Percentiles rank a stretch among this genome's conserved stretches.
Conservation (phyloP, 192 early-diverging fungal genomes). For the Coemansia sp. region DNA sequence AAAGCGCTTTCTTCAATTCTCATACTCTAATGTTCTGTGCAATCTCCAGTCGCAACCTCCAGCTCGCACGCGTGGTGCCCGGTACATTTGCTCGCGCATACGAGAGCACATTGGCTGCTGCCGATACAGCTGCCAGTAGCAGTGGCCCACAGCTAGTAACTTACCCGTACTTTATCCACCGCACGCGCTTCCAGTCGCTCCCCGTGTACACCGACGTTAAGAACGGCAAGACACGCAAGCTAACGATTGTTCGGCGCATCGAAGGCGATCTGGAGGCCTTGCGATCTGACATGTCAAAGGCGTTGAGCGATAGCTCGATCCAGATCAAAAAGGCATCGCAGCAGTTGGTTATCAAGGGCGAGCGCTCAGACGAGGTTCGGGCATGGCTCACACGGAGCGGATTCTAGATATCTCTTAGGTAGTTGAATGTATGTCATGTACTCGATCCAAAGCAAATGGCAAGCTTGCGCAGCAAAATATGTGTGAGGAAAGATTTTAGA, state of each 20-base stretch:
- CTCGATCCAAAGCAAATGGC: conserved; percentile 1
- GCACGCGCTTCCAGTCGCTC: conserved; percentile 63
- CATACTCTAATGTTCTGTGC: not conserved
- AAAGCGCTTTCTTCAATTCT: not conserved
- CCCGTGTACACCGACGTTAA: conserved; percentile 74
- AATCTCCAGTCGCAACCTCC: not conserved
- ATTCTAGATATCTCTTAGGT: conserved; percentile 39
- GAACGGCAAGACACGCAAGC: conserved; percentile 65
- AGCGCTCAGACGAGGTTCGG: conserved; percentile 52
- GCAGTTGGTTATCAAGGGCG: conserved; percentile 63
- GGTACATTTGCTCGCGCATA: conserved; percentile 18
- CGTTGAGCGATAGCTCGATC: conserved; percentile 27
- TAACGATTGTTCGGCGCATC: conserved; percentile 72
- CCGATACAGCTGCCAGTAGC: not conserved
- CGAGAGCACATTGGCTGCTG: conserved; percentile 36
- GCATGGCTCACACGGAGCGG: conserved; percentile 62
- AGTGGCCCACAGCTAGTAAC: not conserved
- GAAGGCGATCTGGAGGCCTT: conserved; percentile 67
- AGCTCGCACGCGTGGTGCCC: not conserved
- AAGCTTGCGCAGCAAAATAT: not conserved
- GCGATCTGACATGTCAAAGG: conserved; percentile 25
- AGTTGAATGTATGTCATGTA: not conserved
- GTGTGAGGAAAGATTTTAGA: conserved; percentile 12
- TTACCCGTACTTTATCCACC: conserved; percentile 65
- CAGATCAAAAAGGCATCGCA: conserved; percentile 48